These are phyloP conservation scores for Eucalyptus camaldulensis DNA, from an alignment of 345 rosid species.

Conservation along the genomic window DNA sequence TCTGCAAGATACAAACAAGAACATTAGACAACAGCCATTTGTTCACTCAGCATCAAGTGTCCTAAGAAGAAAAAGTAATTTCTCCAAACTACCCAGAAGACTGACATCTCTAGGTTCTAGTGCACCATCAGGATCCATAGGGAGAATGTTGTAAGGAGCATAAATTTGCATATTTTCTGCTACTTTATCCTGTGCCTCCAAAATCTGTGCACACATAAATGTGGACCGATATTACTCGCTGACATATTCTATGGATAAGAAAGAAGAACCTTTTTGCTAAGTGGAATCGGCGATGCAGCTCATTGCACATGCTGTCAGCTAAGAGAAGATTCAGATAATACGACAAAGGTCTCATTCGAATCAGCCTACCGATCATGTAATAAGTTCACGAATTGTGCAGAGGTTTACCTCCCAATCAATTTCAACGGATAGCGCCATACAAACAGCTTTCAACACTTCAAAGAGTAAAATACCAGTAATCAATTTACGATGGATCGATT, in stretches of 20 bases:
- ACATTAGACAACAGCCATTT: background rate
- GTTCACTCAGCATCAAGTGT: background rate
- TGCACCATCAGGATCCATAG: constrained; percentile 93
- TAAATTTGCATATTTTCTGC: constrained; percentile 83
- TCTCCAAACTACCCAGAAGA: background rate
- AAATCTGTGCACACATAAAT: constrained; percentile 34
- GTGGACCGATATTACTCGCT: background rate
- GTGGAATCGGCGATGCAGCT: background rate
- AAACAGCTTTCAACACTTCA: constrained; percentile 90
- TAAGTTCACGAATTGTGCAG: background rate
- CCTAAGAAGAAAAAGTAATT: background rate
- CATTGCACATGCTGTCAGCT: background rate
- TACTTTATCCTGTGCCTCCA: constrained; percentile 83
- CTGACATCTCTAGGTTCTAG: background rate
- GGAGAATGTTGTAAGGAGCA: constrained; percentile 86
- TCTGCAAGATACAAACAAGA: constrained; percentile 20
- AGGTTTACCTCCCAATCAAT: constrained; percentile 75
- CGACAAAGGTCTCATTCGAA: background rate
- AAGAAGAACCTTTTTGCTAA: background rate
- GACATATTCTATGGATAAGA: background rate
- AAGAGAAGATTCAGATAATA: background rate
- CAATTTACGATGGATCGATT: no score
- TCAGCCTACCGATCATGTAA: background rate
- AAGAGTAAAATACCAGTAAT: no score
- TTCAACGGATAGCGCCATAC: constrained; percentile 61